Percentiles rank a stretch among this genome's conserved stretches.
These are phyloP conservation scores for Colletotrichum liaoningense DNA, from an alignment of 2,329 filamentous ascomycete genomes.

Conservation along the genomic window DNA sequence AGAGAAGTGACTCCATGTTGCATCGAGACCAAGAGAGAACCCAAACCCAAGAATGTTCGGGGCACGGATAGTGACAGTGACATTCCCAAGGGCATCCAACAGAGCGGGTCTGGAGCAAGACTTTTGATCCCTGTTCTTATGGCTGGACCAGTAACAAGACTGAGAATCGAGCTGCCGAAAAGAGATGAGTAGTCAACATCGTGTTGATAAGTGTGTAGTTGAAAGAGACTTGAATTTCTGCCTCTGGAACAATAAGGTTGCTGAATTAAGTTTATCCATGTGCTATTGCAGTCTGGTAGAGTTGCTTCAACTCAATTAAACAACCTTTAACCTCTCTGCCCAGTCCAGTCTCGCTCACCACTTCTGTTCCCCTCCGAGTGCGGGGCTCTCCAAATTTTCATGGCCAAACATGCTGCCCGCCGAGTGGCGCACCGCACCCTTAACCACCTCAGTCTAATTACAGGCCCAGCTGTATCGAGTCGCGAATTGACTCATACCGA, in stretches of 20 bases:
- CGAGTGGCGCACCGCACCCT: slow-evolving; percentile 4
- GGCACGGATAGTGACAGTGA: background rate
- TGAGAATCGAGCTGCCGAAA: background rate
- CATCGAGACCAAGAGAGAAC: background rate
- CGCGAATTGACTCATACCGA: slow-evolving; percentile 23
- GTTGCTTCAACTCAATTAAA: background rate
- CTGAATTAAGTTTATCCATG: background rate
- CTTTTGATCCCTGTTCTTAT: background rate
- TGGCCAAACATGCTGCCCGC: background rate
- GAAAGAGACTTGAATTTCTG: slow-evolving; percentile 1
- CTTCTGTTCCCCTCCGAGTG: slow-evolving; percentile 16
- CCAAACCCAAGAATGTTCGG: background rate
- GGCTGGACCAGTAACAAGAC: background rate
- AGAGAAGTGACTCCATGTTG: background rate
- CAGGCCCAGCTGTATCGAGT: background rate
- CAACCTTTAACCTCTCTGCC: background rate
- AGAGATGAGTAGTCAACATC: background rate
- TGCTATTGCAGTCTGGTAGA: background rate
- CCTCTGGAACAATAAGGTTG: slow-evolving; percentile 3
- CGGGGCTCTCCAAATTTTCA: slow-evolving; percentile 36
- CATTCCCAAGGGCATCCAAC: background rate
- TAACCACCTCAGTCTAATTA: background rate
- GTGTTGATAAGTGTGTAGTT: background rate
- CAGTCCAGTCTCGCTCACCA: background rate
- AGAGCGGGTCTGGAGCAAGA: background rate